These are phyloP conservation scores for Salvia rosmarinus DNA, from an alignment of 257 asterid species.

Conservation along the genomic window DNA sequence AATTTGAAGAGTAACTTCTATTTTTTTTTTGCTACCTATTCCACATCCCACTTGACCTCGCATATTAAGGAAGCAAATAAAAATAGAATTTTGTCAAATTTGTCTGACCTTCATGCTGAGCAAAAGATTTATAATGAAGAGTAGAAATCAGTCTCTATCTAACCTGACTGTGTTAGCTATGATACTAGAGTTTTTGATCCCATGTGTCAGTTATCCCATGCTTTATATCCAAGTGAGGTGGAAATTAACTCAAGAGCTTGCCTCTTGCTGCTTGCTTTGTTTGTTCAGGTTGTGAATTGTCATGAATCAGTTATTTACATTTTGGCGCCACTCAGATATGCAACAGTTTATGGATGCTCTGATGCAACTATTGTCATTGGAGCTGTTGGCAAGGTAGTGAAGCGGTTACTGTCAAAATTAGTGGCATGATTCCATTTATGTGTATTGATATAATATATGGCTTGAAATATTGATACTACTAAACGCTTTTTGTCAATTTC, in stretches of 20 bases:
- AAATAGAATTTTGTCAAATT: background rate
- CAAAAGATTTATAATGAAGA: slow-evolving; percentile 8
- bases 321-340: slow-evolving; percentile 86
- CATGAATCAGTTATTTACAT: slow-evolving; percentile 94
- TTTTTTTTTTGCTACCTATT: background rate
- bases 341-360: slow-evolving; percentile 93
- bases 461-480: slow-evolving; percentile 16
- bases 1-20: slow-evolving; percentile 1
- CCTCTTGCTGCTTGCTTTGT: slow-evolving; percentile 32
- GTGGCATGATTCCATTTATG: slow-evolving; percentile 20
- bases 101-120: slow-evolving; percentile 5
- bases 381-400: slow-evolving; percentile 94
- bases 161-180: slow-evolving; percentile 8
- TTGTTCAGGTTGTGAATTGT: slow-evolving; percentile 82
- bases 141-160: slow-evolving; percentile 7
- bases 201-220: background rate
- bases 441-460: slow-evolving; percentile 2
- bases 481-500: background rate
- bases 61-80: background rate
- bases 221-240: slow-evolving; percentile 15
- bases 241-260: slow-evolving; percentile 24
- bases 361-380: slow-evolving; percentile 96
- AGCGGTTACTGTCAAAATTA: slow-evolving; percentile 22
- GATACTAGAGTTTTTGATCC: background rate
- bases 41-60: background rate